These are phyloP conservation scores for Hansenula lynferdii DNA, from an alignment of 1,139 yeast species.

Conservation along the genomic window DNA sequence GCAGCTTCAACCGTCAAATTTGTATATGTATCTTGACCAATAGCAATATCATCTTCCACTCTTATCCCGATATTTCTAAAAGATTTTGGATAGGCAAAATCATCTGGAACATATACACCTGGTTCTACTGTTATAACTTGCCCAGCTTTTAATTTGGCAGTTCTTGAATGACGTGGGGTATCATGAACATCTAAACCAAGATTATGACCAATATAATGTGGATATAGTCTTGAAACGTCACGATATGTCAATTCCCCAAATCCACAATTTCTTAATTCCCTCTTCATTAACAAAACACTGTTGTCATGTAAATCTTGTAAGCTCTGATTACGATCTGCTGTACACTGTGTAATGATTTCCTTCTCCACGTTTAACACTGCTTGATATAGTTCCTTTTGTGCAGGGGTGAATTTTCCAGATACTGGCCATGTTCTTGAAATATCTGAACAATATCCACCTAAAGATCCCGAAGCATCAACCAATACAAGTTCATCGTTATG, in stretches of 20 bases:
- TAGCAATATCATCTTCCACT: slow-evolving; percentile 88
- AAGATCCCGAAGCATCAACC: slow-evolving; percentile 92
- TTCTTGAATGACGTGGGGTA: slow-evolving; percentile 56
- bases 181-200: slow-evolving; percentile 94
- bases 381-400: slow-evolving; percentile 84
- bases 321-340: slow-evolving; percentile 44
- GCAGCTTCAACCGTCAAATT: slow-evolving; percentile 77
- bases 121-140: slow-evolving; percentile 94
- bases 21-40: slow-evolving; percentile 55
- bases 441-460: slow-evolving; percentile 95
- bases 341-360: slow-evolving; percentile 55
- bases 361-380: slow-evolving; percentile 84
- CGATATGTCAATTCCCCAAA: slow-evolving; percentile 44
- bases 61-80: slow-evolving; percentile 91
- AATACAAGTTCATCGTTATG: slow-evolving; percentile 77
- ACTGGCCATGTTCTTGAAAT: slow-evolving; percentile 98
- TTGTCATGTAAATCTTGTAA: slow-evolving; percentile 73
- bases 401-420: slow-evolving; percentile 58
- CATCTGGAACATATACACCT: slow-evolving; percentile 82
- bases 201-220: slow-evolving; percentile 95
- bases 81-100: slow-evolving; percentile 64
- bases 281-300: slow-evolving; percentile 53
- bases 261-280: slow-evolving; percentile 71
- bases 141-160: slow-evolving; percentile 45
- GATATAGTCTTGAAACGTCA: slow-evolving; percentile 65